Percentiles rank a stretch among this genome's conserved stretches.
These are phyloP conservation scores for Tylopilus balloui DNA, from an alignment of 768 basidiomycete genomes.

Conservation along the genomic window DNA sequence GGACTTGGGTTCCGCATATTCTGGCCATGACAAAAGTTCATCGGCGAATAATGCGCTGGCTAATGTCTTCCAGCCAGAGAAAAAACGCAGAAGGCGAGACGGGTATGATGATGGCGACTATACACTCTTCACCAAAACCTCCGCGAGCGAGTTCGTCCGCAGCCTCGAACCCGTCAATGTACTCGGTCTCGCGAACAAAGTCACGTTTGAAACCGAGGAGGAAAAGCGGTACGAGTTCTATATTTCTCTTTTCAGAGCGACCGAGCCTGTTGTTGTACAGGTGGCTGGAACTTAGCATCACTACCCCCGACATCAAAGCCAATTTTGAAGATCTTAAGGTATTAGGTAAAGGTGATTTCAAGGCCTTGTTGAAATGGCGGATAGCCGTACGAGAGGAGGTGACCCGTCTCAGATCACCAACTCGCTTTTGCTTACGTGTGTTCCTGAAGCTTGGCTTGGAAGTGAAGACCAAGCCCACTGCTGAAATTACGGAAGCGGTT, in stretches of 20 bases:
- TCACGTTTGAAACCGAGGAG: conserved; percentile 75
- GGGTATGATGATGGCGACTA: conserved; percentile 96
- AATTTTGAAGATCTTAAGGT: conserved; percentile 94
- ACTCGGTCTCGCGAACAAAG: conserved; percentile 74
- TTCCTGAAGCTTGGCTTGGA: conserved; percentile 72
- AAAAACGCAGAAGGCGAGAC: conserved; percentile 87
- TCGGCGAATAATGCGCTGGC: conserved; percentile 68
- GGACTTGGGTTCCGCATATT: conserved; percentile 56
- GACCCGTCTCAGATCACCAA: neutral
- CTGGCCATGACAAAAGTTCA: conserved; percentile 47
- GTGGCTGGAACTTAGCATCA: conserved; percentile 70
- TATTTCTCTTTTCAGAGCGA: neutral
- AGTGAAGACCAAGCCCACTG: conserved; percentile 64
- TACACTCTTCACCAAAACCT: conserved; percentile 73
- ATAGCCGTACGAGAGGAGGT: conserved; percentile 85
- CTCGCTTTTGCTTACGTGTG: conserved; percentile 3
- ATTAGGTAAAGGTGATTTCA: conserved; percentile 97
- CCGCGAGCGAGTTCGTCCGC: conserved; percentile 68
- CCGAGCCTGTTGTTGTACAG: conserved; percentile 33
- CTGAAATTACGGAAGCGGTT: conserved; percentile 70
- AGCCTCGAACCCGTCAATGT: conserved; percentile 69
- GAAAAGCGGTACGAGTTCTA: conserved; percentile 63
- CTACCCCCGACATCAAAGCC: conserved; percentile 73
- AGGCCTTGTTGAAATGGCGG: conserved; percentile 88
- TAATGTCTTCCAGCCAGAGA: conserved; percentile 96